Evolutionary conservation across 176 grass and related monocot genomes (phyloP).

Genomic region (Carex scoparia): DNA sequence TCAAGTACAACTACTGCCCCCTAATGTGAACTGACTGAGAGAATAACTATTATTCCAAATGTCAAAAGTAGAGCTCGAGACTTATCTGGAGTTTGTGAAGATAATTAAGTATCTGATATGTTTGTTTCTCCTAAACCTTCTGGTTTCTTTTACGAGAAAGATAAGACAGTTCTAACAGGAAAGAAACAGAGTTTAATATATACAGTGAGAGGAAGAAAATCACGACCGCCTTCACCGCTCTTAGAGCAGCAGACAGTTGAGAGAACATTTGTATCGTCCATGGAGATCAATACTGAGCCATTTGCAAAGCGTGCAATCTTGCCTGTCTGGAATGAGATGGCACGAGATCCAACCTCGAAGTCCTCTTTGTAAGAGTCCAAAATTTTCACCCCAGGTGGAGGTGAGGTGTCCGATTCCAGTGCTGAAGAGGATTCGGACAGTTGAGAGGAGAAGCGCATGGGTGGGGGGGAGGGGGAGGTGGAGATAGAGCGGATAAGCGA

Average conservation of each 20-base stretch:
- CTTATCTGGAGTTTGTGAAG: not conserved
- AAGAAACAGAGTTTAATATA: not conserved
- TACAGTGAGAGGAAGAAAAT: slow-evolving; percentile 94
- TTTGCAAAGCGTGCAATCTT: slow-evolving; percentile 94
- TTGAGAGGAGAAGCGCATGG: not conserved
- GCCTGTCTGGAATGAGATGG: slow-evolving; percentile 73
- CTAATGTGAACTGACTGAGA: not conserved
- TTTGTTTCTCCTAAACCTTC: not conserved
- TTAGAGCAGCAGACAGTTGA: slow-evolving; percentile 61
- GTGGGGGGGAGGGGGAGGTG: not conserved
- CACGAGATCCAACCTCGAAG: slow-evolving; percentile 71
- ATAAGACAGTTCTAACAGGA: not conserved
- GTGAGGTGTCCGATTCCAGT: not conserved
- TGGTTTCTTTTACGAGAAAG: not conserved
- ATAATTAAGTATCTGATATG: not conserved
- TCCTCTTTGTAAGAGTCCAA: slow-evolving; percentile 72
- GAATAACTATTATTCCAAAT: not conserved
- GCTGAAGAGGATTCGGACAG: not conserved
- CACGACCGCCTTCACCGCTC: slow-evolving; percentile 53
- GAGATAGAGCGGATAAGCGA: slow-evolving; percentile 15
- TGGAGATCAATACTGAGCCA: slow-evolving; percentile 75
- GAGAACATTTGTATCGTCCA: slow-evolving; percentile 87
- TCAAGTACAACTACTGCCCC: not conserved
- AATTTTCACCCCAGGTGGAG: slow-evolving; percentile 43
- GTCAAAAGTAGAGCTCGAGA: not conserved